Evolutionary conservation across 2,329 filamentous ascomycete genomes (phyloP), one percentile per base, ranked within the genome.

Genomic region (Paecilomyces sp.): DNA sequence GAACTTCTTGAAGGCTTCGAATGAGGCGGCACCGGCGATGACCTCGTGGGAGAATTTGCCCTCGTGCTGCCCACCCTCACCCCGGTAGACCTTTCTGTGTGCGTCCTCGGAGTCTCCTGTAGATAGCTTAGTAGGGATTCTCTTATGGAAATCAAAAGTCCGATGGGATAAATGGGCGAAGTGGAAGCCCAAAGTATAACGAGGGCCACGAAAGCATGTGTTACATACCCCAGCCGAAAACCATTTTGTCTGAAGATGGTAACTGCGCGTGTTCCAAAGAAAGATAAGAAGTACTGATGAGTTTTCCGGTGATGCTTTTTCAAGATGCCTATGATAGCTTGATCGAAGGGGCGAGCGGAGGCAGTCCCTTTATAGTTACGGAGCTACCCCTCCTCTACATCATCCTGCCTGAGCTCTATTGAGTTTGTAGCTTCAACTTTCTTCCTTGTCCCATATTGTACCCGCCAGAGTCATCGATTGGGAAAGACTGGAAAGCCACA

Each of bases 1-100:
- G 68, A 87, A 92, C 24, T 87, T 79, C 81, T 91, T 91, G 83
- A 93, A 89, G 68, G 86, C 90, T 64, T 85, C 87, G 71, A 93
- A 93, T 63, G 88, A 85, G 60, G 89, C 90, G 60, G 86, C 90
- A 63, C 89, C 89, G 64, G 87, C 89, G 59, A 92, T 72, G 55
- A 90, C 71, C 79, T 94, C 89, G 77, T 93, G 90, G 66, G 83
- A 83, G 70, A 90, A 77, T 70, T 83, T 83, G 67, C 82, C 80
- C 76, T 90, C 77, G 77, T 90, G 81, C 61, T 80, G 61, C 55
- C 70, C 59, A 59, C 75, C 70, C 63, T 76, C 71, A 57, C 54
- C 72, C 61, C 79, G 74, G 73, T 85, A 83, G 65, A 84, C 81
- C 72, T 82, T 73, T 62, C 81, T 69, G 76, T 86, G 84, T 65